These are phyloP conservation scores for Trichosporon coremiiforme DNA, from an alignment of 1,284 basidiomycete genomes.

Conservation along the genomic window DNA sequence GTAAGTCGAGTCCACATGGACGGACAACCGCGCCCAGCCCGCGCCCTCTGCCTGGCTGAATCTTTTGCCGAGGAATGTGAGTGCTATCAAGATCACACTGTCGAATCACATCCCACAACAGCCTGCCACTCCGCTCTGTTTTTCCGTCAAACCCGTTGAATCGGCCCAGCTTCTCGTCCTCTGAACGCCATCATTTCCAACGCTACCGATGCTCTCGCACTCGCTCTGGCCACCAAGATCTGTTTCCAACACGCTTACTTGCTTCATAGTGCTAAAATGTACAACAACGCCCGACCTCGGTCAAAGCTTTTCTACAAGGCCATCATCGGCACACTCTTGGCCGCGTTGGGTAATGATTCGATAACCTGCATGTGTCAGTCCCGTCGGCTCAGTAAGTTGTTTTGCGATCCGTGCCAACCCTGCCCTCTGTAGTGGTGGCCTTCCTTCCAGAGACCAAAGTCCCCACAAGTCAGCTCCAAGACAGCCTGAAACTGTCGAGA, in stretches of 20 bases:
- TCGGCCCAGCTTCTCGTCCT: neutral
- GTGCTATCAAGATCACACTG: slow-evolving; percentile 12
- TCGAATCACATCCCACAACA: neutral
- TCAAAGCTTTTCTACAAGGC: slow-evolving; percentile 9
- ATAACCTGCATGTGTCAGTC: slow-evolving; percentile 20
- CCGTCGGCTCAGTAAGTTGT: slow-evolving; percentile 20
- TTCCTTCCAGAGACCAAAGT: neutral
- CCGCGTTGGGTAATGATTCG: neutral
- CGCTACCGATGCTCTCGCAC: neutral
- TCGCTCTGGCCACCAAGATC: neutral
- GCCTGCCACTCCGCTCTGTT: slow-evolving; percentile 2
- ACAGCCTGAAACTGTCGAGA: neutral
- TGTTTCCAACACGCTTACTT: neutral
- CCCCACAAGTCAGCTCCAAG: neutral
- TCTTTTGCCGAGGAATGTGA: slow-evolving; percentile 18
- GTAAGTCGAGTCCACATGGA: neutral
- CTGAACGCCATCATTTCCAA: neutral
- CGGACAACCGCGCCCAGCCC: neutral
- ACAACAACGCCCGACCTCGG: slow-evolving; percentile 9
- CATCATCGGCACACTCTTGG: neutral
- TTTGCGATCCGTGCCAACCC: slow-evolving; percentile 26
- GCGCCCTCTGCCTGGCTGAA: slow-evolving; percentile 9
- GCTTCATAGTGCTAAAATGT: neutral
- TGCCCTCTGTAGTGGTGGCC: neutral
- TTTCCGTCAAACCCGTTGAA: neutral